These are phyloP conservation scores for Tetrahymena borealis DNA, from an alignment of 73 alveolate genomes.

Conservation along the genomic window DNA sequence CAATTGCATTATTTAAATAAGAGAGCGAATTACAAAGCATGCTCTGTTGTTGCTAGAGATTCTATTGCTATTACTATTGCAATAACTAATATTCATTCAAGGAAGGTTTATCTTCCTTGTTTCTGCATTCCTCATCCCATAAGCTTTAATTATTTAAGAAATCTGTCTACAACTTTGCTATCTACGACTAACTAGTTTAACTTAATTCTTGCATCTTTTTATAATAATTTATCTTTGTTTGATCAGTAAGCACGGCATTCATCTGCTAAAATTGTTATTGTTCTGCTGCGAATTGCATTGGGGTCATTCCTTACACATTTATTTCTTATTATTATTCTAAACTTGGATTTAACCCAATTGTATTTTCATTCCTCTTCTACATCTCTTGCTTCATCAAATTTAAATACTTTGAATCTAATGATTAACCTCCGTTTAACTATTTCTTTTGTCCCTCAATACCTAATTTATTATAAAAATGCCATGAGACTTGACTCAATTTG, in stretches of 20 bases:
- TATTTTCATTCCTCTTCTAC: not conserved
- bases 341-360: not conserved
- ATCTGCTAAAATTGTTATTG: not conserved
- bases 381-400: not conserved
- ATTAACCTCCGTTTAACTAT: not conserved
- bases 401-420: not conserved
- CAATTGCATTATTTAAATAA: not conserved
- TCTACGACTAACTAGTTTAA: not conserved
- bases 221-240: not conserved
- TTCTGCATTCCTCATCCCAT: not conserved
- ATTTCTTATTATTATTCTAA: not conserved
- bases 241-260: not conserved
- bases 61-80: not conserved
- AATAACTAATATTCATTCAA: not conserved
- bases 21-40: not conserved
- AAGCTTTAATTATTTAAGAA: not conserved
- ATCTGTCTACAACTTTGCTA: not conserved
- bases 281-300: not conserved
- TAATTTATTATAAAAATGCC: not conserved
- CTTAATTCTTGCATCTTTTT: not conserved
- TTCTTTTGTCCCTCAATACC: not conserved
- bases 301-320: not conserved
- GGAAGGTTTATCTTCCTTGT: not conserved
- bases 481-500: too few relatives aligned
- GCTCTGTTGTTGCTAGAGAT: not conserved